Base-by-base conservation (phyloP, 805 yeast genomes). In the Starmerella sp. region DNA sequence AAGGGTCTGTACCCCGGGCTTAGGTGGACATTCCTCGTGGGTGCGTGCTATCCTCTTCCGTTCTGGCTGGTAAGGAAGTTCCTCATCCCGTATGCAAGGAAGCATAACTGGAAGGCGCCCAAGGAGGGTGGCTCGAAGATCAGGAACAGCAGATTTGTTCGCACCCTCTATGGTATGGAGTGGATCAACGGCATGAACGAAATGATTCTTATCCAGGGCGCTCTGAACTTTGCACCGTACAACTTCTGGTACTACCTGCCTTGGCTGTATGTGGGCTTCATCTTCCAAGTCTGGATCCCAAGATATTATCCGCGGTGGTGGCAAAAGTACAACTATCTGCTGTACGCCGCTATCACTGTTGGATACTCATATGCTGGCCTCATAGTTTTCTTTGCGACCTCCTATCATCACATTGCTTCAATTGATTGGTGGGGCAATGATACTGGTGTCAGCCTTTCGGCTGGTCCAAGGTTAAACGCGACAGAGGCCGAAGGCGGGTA, bases 1-100 rank as follows among this genome's bases (percentile, higher is more conserved):
- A 70, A 74, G 54, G 78, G 78, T 0, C 63, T 82, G 6, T 83
- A 83, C 62, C 86, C 87, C 1, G 70, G 75, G 6, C 67, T 83
- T 58, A 77, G 78, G 64, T 82, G 79, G 76, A 76, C 83, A 57
- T 83, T 83, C 72, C 68, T 82, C 39, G 70, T 81, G 54, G 87
- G 87, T 13, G 67, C 66, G 0, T 47, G 73, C 65, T 59, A 54
- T 47, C 60, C 65, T 7, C 43, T 55, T 28, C 54, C 61, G 7
- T 59, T 63, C 39, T 57, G 61, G 54, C 41, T 54, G 3, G 48
- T 30, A 1, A 57, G 63, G 4, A 37, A 15, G 22, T 46, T 45
- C 29, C 11, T 47, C 6, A 68, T 75, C 22, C 47, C 15, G 14
- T 29, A 28, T n/a, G 51, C 51, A 70, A 56, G 60, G 4, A 38